Percentiles rank a stretch among this genome's conserved stretches.
phyloP scores from a whole-genome alignment of 2,329 filamentous ascomycete species.

The Trichoderma sp. region DNA sequence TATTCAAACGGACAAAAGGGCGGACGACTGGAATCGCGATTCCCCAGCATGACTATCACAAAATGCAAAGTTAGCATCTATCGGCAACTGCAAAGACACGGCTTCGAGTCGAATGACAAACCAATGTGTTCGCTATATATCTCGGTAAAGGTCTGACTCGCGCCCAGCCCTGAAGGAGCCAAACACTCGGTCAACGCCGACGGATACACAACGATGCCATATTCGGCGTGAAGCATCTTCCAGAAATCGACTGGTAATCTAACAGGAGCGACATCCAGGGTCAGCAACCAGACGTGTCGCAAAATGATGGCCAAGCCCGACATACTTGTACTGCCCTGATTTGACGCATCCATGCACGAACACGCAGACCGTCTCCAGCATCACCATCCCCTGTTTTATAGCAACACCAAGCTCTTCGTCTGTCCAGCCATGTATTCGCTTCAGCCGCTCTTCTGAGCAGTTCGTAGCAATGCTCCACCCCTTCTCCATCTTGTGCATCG shows the following conservation, averaged over 20 bases:
- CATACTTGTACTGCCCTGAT: constrained; percentile 37
- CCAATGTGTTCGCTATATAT: constrained; percentile 38
- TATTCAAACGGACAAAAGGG: constrained; percentile 39
- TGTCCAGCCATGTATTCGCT: constrained; percentile 32
- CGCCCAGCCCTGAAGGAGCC: constrained; percentile 32
- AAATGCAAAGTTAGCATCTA: background rate
- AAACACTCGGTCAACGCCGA: constrained; percentile 38
- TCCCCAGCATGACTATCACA: constrained; percentile 36
- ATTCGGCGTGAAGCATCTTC: constrained; percentile 37
- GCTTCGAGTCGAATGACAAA: constrained; percentile 21
- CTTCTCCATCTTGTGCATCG: constrained; percentile 36
- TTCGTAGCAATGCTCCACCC: constrained; percentile 39
- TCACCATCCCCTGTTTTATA: constrained; percentile 32
- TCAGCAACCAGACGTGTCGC: background rate
- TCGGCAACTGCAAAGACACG: background rate
- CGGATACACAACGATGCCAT: constrained; percentile 41
- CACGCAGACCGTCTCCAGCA: constrained; percentile 40
- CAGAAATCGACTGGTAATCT: constrained; percentile 39
- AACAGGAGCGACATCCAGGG: background rate
- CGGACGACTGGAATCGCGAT: constrained; percentile 29
- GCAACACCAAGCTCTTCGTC: constrained; percentile 34
- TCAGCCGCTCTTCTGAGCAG: constrained; percentile 35
- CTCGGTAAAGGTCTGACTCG: constrained; percentile 38
- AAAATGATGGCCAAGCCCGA: background rate
- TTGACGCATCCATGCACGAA: constrained; percentile 40